phyloP scores from a whole-genome alignment of 2,329 filamentous ascomycete species.

The Calonectria pseudoturangicola region DNA sequence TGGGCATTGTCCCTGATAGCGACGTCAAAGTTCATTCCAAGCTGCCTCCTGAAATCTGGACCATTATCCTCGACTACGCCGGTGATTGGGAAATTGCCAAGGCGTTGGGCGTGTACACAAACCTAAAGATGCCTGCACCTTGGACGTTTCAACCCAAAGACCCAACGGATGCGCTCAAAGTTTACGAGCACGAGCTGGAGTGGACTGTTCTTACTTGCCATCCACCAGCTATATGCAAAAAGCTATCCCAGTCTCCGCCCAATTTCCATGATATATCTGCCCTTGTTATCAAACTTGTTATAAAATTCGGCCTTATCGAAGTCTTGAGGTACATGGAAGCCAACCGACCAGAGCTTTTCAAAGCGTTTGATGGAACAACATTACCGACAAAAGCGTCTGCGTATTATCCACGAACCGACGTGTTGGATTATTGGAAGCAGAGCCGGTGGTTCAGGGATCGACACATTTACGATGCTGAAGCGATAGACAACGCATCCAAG shows the following conservation, averaged over 20 bases:
- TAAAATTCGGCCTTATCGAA: slow-evolving; percentile 90
- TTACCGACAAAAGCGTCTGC: slow-evolving; percentile 92
- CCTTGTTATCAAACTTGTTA: slow-evolving; percentile 89
- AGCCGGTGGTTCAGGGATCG: slow-evolving; percentile 89
- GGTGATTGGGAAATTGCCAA: slow-evolving; percentile 94
- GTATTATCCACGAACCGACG: slow-evolving; percentile 88
- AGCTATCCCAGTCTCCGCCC: slow-evolving; percentile 82
- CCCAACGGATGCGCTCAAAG: slow-evolving; percentile 78
- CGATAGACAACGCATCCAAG: slow-evolving; percentile 90
- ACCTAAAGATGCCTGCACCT: slow-evolving; percentile 80
- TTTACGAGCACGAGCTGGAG: slow-evolving; percentile 87
- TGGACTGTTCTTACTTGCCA: slow-evolving; percentile 87
- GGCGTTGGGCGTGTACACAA: slow-evolving; percentile 87
- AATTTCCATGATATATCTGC: slow-evolving; percentile 84
- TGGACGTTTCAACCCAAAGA: slow-evolving; percentile 79
- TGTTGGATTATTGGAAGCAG: slow-evolving; percentile 93
- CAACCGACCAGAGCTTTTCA: slow-evolving; percentile 84
- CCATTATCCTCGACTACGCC: slow-evolving; percentile 87
- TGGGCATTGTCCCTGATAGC: slow-evolving; percentile 59
- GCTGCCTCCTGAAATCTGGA: slow-evolving; percentile 92
- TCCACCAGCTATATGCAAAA: slow-evolving; percentile 81
- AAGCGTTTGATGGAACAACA: slow-evolving; percentile 88
- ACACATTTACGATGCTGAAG: slow-evolving; percentile 86
- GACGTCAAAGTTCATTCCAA: slow-evolving; percentile 62
- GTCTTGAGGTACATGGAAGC: slow-evolving; percentile 81